A percentile compares a stretch with the other conserved stretches of the same genome.
Conservation (phyloP, 202 grass and related monocot species). For the Hordeum pubiflorum region DNA sequence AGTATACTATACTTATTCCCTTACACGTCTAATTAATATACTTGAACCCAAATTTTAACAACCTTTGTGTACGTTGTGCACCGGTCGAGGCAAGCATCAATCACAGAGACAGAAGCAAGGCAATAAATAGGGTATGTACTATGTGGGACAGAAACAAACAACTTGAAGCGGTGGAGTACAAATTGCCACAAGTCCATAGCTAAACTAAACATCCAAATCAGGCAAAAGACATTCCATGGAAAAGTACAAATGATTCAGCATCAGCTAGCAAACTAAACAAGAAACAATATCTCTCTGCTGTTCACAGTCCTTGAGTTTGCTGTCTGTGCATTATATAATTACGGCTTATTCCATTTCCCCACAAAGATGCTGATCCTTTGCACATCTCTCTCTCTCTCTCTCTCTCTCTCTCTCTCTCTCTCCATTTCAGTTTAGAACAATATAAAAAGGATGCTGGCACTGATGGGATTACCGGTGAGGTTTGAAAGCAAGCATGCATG, state of each 20-base stretch:
- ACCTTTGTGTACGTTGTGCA: not conserved
- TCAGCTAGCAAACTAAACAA: not conserved
- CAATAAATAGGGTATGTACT: not conserved
- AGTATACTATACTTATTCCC: not conserved
- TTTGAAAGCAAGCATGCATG: not conserved
- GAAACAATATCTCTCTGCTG: not conserved
- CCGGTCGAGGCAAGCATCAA: not conserved
- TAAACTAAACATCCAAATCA: not conserved
- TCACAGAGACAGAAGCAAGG: not conserved
- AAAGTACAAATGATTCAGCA: not conserved
- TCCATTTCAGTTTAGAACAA: not conserved
- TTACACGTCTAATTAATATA: not conserved
- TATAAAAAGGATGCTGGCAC: not conserved
- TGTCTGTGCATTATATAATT: not conserved
- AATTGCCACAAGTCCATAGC: constrained; percentile 4
- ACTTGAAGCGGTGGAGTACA: not conserved
- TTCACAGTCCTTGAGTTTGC: not conserved
- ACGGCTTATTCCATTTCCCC: not conserved
- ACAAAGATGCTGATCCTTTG: not conserved
- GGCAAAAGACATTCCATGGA: not conserved
- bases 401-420: not conserved
- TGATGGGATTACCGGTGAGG: not conserved
- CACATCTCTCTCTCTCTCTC: not conserved
- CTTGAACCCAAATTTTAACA: too few relatives aligned
- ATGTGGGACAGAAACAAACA: not conserved